Evolutionary conservation across 176 grass and related monocot species (phyloP).

Genomic region (Eremochloa ophiuroides): DNA sequence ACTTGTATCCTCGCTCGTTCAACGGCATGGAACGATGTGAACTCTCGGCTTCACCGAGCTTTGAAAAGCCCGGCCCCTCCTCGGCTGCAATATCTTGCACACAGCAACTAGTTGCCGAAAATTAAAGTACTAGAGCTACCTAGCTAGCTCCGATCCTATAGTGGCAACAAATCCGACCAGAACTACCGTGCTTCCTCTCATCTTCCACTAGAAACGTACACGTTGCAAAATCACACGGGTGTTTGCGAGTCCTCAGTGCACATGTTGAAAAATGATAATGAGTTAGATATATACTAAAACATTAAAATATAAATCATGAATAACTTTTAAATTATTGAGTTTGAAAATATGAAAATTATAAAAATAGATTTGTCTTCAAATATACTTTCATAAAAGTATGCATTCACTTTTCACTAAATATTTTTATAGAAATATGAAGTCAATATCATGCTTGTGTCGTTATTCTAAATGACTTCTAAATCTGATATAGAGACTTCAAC

Average conservation of each 20-base stretch:
- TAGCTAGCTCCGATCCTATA: neutral
- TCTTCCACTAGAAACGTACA: neutral
- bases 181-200: neutral
- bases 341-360: too few relatives aligned
- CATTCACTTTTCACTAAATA: too few relatives aligned
- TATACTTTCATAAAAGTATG: too few relatives aligned
- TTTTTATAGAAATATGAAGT: too few relatives aligned
- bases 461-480: too few relatives aligned
- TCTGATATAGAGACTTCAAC: too few relatives aligned
- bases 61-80: neutral
- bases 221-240: neutral
- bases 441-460: too few relatives aligned
- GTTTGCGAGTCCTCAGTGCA: neutral
- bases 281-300: neutral
- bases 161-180: neutral
- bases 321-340: too few relatives aligned
- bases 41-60: neutral
- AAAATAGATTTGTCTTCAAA: too few relatives aligned
- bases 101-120: neutral
- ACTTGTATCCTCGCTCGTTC: neutral
- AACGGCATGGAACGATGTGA: conserved; percentile 6
- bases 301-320: too few relatives aligned
- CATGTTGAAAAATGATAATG: neutral
- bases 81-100: neutral
- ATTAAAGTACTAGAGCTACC: too few relatives aligned